phyloP scores from a whole-genome alignment of 2,329 filamentous ascomycete genomes.

The Colletotrichum eremochloae region DNA sequence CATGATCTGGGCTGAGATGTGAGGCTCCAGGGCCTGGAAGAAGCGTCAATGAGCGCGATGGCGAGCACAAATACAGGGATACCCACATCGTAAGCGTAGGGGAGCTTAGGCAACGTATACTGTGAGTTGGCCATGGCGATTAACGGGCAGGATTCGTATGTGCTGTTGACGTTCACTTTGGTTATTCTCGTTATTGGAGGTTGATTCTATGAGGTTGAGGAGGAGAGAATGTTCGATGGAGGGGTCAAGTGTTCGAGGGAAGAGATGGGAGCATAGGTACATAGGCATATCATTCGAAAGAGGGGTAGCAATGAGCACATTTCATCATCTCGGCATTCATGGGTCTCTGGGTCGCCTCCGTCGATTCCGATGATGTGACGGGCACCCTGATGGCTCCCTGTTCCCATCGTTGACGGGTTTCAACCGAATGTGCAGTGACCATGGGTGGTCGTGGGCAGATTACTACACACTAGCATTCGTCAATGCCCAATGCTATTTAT shows the following conservation, averaged over 20 bases:
- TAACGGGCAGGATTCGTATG: neutral
- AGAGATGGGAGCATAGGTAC: slow-evolving; percentile 11
- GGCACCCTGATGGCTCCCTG: slow-evolving; percentile 35
- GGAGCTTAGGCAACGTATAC: slow-evolving; percentile 74
- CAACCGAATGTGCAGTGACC: neutral
- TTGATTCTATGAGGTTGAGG: neutral
- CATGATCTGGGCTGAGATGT: slow-evolving; percentile 85
- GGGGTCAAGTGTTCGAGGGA: neutral
- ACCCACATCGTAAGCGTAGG: slow-evolving; percentile 79
- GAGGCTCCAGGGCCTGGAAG: slow-evolving; percentile 74
- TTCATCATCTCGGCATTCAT: slow-evolving; percentile 29
- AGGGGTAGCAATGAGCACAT: slow-evolving; percentile 38
- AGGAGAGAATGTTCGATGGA: neutral
- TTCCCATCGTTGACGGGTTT: neutral
- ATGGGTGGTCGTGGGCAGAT: neutral
- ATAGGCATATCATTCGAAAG: neutral
- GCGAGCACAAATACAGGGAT: neutral
- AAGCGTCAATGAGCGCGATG: neutral
- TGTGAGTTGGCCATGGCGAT: slow-evolving; percentile 54
- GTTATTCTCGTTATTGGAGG: slow-evolving; percentile 1
- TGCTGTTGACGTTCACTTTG: neutral
- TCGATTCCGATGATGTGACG: slow-evolving; percentile 34
- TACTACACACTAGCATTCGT: neutral
- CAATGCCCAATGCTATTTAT: neutral
- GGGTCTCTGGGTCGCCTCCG: neutral